Evolutionary conservation across 176 grass and related monocot species (phyloP), one percentile per base, ranked within the genome.

Genomic region (Oryza punctata): DNA sequence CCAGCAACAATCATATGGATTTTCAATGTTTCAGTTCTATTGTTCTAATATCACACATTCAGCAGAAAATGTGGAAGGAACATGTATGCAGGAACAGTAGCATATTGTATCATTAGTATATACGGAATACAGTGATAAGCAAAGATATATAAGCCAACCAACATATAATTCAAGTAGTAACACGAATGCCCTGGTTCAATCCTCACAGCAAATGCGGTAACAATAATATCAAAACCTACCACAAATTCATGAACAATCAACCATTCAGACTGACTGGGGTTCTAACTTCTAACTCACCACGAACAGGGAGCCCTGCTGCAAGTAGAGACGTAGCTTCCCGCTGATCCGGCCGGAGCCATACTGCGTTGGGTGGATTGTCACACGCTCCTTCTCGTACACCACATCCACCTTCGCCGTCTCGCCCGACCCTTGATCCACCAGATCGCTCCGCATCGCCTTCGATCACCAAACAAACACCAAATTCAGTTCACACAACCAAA

Each of bases 331-430:
- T 33, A 99, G 73, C 44, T 90, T 87, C 27, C 96, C 96, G 35
- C 87, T 94, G 78, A 99, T 99, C 82, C 96, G 78, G 25, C 87
- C 85, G 3, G 91, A 82, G 76, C 89, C 94, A 59, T 96, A 92
- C 81, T 96, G 96, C 8, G 88, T 87, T 1, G 91, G 93, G 69
- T 94, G 96, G 78, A 99, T 99, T 4, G 96, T 93, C 69, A 99
- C 96, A 43, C 92, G 91, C 72, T 96, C 89, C 89, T 96, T 94
- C 87, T 82, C 85, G 54, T 92, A 99, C 10, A 99, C 44, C 23
- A 99, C 86, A 13, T 99, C 91, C 59, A 90, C 77, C 67, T 85
- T 89, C 38, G 80, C 82, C 47, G 67, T 49, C 80, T 94, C 91
- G 41, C 71, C 83, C 6, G 60, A 68, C 37, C 57, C 77, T 41